Percentiles rank a stretch among this genome's conserved stretches.
Evolutionary conservation across 1,284 basidiomycete species (phyloP).

Genomic region (Trichosporon coremiiforme): DNA sequence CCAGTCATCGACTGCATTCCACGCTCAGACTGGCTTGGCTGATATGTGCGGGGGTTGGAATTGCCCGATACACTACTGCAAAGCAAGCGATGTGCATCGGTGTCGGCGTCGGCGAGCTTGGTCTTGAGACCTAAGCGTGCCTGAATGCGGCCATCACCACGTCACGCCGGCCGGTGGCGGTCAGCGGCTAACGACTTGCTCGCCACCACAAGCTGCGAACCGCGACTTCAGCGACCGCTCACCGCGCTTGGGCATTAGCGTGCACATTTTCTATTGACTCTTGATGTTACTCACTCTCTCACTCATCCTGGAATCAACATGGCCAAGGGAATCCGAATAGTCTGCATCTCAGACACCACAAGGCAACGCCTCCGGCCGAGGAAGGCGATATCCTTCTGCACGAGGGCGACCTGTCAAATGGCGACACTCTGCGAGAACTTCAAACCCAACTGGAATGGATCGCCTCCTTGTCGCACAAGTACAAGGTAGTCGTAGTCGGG

Average conservation of each 20-base stretch:
- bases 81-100: neutral
- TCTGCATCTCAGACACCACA: neutral
- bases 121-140: neutral
- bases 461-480: neutral
- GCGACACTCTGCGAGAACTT: neutral
- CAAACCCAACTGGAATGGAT: slow-evolving; percentile 22
- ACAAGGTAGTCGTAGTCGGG: slow-evolving; percentile 22
- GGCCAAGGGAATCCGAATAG: neutral
- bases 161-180: neutral
- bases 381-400: neutral
- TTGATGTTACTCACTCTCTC: neutral
- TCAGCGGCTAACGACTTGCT: too few relatives aligned
- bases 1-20: neutral
- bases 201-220: neutral
- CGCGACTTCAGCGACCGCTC: neutral
- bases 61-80: neutral
- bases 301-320: too few relatives aligned
- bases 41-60: neutral
- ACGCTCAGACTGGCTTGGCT: neutral
- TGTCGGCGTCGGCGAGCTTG: neutral
- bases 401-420: neutral
- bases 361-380: neutral
- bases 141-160: neutral
- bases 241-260: too few relatives aligned
- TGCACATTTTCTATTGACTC: neutral